Percentiles rank a stretch among this genome's conserved stretches.
These are phyloP conservation scores for Papiliotrema fonsecae DNA, from an alignment of 1,284 basidiomycete species.

Conservation along the genomic window DNA sequence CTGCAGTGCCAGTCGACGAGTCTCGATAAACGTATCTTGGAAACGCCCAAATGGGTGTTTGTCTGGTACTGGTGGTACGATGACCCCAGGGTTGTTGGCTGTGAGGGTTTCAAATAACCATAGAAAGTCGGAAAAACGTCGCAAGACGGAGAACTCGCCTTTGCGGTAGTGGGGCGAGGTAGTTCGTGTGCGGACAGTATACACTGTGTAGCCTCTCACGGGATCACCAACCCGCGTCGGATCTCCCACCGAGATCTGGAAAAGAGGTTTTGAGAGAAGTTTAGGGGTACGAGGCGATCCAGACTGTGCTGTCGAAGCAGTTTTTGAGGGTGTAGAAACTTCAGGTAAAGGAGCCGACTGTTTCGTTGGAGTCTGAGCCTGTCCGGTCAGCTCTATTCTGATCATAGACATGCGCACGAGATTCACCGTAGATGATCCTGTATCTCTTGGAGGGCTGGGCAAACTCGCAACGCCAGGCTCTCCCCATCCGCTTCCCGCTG, in stretches of 20 bases:
- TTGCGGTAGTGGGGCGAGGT: conserved; percentile 76
- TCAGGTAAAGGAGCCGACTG: no score
- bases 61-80: conserved; percentile 93
- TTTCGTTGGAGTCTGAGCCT: no score
- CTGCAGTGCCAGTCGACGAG: conserved; percentile 75
- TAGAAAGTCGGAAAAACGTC: conserved; percentile 93
- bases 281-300: conserved; percentile 10
- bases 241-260: conserved; percentile 81
- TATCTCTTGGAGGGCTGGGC: background rate
- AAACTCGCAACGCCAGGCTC: conserved; percentile 11
- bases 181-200: conserved; percentile 88
- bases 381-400: no score
- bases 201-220: conserved; percentile 85
- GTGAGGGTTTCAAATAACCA: conserved; percentile 92
- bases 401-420: no score
- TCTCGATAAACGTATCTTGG: conserved; percentile 79
- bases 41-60: conserved; percentile 89
- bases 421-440: conserved; percentile 1
- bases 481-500: conserved; percentile 24
- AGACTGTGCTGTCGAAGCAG: background rate
- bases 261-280: conserved; percentile 35
- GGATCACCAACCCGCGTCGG: conserved; percentile 91
- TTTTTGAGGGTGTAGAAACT: conserved; percentile 2
- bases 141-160: conserved; percentile 79
- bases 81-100: conserved; percentile 90